Evolutionary conservation across 441 rosid genomes (phyloP).

Genomic region (Gossypium davidsonii): DNA sequence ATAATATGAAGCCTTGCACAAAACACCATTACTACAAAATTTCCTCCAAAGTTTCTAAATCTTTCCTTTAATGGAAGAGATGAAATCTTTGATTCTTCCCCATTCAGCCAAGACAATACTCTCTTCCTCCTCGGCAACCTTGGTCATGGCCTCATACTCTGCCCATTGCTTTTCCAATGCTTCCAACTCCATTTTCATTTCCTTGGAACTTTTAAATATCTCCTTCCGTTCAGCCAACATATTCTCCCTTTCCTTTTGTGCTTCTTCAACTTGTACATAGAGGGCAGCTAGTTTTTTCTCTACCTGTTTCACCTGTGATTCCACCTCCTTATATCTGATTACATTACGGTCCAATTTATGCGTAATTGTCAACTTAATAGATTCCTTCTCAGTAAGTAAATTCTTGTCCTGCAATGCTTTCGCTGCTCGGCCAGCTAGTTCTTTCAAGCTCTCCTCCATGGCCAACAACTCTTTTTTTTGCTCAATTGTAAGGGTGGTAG

Average conservation of each 20-base stretch:
- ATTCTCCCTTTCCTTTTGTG: background rate
- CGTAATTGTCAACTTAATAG: background rate
- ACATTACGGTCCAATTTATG: background rate
- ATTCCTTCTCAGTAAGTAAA: background rate
- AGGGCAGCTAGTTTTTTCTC: background rate
- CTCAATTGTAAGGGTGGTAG: background rate
- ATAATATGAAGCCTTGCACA: no score
- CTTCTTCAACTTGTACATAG: background rate
- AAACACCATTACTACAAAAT: no score
- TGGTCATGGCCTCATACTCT: background rate
- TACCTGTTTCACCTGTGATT: background rate
- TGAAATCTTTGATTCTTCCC: no score
- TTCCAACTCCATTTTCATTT: background rate
- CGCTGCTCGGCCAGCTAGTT: background rate
- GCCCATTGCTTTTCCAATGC: background rate
- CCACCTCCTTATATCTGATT: background rate
- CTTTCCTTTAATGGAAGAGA: no score
- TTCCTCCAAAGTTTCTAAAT: no score
- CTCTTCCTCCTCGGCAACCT: background rate
- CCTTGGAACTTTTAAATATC: background rate
- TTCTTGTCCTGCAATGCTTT: background rate
- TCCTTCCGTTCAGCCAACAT: background rate
- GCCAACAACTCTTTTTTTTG: background rate
- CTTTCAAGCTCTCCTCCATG: background rate
- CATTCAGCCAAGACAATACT: no score